phyloP scores from a whole-genome alignment of 1,284 basidiomycete species.

The Heterobasidion annosum region DNA sequence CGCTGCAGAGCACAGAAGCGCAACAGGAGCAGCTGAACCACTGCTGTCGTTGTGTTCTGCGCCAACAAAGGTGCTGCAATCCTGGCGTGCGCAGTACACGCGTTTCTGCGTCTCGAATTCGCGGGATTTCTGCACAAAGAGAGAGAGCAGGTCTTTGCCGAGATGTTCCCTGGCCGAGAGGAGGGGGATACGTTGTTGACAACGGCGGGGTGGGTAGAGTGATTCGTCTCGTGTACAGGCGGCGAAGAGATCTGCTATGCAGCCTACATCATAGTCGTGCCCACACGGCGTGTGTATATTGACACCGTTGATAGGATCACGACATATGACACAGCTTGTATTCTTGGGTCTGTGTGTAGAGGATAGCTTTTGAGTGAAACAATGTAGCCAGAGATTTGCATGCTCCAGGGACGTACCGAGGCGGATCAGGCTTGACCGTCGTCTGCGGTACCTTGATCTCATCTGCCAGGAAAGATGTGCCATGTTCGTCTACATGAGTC shows the following conservation, averaged over 20 bases:
- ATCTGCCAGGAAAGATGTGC: too few species aligned
- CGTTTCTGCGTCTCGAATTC: slow-evolving; percentile 29
- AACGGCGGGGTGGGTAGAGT: slow-evolving; percentile 38
- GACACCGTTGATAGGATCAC: slow-evolving; percentile 20
- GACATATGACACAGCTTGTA: slow-evolving; percentile 28
- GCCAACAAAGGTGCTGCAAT: slow-evolving; percentile 20
- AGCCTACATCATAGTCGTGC: slow-evolving; percentile 28
- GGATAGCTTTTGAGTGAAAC: too few species aligned
- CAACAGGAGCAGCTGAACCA: neutral
- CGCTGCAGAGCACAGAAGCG: neutral
- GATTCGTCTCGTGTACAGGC: slow-evolving; percentile 28
- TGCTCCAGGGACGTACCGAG: too few species aligned
- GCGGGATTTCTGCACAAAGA: slow-evolving; percentile 20
- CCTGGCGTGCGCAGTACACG: slow-evolving; percentile 31
- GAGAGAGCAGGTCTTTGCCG: slow-evolving; percentile 11
- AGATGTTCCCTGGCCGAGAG: neutral
- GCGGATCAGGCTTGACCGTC: too few species aligned
- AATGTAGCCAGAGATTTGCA: too few species aligned
- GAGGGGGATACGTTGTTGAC: slow-evolving; percentile 16
- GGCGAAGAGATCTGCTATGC: slow-evolving; percentile 28
- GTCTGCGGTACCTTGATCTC: too few species aligned
- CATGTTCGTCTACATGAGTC: too few species aligned
- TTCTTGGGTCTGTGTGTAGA: neutral
- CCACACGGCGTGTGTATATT: slow-evolving; percentile 27
- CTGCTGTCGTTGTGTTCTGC: neutral